These are phyloP conservation scores for Alnus glutinosa DNA, from an alignment of 306 rosid species.

Conservation along the genomic window DNA sequence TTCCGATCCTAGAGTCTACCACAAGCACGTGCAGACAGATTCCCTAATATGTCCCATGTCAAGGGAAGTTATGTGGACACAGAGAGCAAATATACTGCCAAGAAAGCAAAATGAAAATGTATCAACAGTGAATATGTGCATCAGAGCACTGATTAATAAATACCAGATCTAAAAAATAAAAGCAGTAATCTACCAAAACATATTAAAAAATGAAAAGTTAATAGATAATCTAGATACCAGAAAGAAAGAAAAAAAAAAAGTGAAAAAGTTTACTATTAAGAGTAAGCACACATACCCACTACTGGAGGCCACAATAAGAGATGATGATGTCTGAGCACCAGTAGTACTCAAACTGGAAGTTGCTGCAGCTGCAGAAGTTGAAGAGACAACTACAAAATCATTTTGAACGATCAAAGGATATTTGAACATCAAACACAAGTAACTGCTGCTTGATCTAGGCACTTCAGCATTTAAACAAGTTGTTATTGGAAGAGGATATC, in stretches of 20 bases:
- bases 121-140: neutral
- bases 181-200: neutral
- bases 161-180: neutral
- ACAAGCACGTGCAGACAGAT: too few relatives aligned
- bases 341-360: slow-evolving; percentile 49
- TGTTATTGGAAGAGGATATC: neutral
- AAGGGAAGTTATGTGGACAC: neutral
- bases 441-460: neutral
- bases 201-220: neutral
- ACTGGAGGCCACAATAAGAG: slow-evolving; percentile 65
- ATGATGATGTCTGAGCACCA: slow-evolving; percentile 59
- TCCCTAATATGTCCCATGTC: neutral
- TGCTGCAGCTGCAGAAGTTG: slow-evolving; percentile 49
- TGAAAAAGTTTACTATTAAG: neutral
- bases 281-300: slow-evolving; percentile 61
- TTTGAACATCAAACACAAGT: slow-evolving; percentile 13
- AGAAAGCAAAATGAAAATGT: too few relatives aligned
- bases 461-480: neutral
- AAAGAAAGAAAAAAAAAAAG: neutral
- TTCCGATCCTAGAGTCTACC: too few relatives aligned
- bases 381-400: slow-evolving; percentile 53
- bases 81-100: too few relatives aligned
- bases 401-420: slow-evolving; percentile 1
- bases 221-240: neutral
- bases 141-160: neutral